Conservation (phyloP, 2,329 filamentous ascomycete species). For the Periconia macrospinosa region DNA sequence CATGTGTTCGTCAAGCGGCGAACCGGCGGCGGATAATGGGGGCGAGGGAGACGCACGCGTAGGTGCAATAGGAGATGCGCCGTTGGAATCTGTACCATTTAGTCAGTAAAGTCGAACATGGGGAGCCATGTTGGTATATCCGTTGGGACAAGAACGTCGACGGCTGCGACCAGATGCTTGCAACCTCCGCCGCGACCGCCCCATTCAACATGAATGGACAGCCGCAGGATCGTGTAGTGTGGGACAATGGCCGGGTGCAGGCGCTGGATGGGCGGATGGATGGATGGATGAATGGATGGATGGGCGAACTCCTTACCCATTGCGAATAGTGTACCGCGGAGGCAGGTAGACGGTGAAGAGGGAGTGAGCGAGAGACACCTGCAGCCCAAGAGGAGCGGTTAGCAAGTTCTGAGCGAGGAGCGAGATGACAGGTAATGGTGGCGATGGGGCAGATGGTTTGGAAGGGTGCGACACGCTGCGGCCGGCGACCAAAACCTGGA, state of each 20-base stretch:
- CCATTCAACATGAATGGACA: slow-evolving; percentile 6
- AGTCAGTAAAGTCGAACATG: slow-evolving; percentile 29
- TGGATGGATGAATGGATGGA: no score
- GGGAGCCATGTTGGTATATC: slow-evolving; percentile 6
- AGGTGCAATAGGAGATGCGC: slow-evolving; percentile 46
- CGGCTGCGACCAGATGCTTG: slow-evolving; percentile 13
- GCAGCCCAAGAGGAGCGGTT: slow-evolving; percentile 17
- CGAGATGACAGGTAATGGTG: slow-evolving; percentile 17
- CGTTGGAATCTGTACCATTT: slow-evolving; percentile 47
- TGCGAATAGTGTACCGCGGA: slow-evolving; percentile 32
- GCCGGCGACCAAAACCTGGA: slow-evolving; percentile 29
- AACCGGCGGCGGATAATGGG: slow-evolving; percentile 53
- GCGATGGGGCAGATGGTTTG: slow-evolving; percentile 29
- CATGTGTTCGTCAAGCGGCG: slow-evolving; percentile 61
- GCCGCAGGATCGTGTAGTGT: slow-evolving; percentile 4
- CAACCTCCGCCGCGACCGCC: slow-evolving; percentile 8
- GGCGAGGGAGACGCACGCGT: slow-evolving; percentile 52
- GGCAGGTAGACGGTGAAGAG: slow-evolving; percentile 21
- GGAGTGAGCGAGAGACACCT: slow-evolving; percentile 40
- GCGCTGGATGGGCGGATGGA: slow-evolving; percentile 1
- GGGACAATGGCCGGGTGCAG: slow-evolving; percentile 12
- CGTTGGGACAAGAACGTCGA: slow-evolving; percentile 1
- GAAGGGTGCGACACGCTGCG: slow-evolving; percentile 36
- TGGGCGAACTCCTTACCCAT: slow-evolving; percentile 40
- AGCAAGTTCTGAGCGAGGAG: slow-evolving; percentile 19